Evolutionary conservation across 1,284 basidiomycete genomes (phyloP).

Genomic region (Microbotryum saponariae): DNA sequence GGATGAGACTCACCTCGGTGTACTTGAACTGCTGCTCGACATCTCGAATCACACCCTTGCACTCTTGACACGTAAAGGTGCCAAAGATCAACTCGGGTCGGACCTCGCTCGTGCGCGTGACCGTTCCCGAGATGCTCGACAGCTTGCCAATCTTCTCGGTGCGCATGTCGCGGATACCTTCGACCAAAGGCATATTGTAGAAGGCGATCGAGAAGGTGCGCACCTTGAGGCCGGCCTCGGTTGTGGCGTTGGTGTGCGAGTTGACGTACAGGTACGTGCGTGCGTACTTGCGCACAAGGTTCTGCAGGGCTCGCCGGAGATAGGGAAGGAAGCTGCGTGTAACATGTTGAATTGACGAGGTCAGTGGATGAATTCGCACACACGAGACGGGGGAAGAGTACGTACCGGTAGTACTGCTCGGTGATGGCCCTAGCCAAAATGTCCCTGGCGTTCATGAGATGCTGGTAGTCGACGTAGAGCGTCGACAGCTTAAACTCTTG

Average conservation of each 20-base stretch:
- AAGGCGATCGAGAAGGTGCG: constrained; percentile 94
- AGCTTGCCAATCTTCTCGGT: constrained; percentile 89
- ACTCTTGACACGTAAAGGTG: constrained; percentile 86
- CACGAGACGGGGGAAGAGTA: background rate
- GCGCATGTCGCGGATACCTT: constrained; percentile 84
- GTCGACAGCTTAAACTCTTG: constrained; percentile 87
- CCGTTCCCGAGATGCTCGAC: constrained; percentile 89
- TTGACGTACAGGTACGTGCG: constrained; percentile 92
- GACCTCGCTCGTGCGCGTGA: constrained; percentile 95
- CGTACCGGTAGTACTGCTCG: constrained; percentile 79
- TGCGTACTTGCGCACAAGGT: constrained; percentile 77
- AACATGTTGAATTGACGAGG: background rate
- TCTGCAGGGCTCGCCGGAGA: constrained; percentile 79
- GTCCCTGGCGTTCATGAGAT: constrained; percentile 81
- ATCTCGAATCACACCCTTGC: constrained; percentile 78
- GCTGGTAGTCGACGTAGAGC: constrained; percentile 89
- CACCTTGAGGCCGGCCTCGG: constrained; percentile 66
- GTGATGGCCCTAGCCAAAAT: constrained; percentile 87
- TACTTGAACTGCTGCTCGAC: constrained; percentile 99
- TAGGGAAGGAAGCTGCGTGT: constrained; percentile 72
- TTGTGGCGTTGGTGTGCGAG: constrained; percentile 45
- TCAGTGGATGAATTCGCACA: background rate
- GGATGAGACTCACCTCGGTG: constrained; percentile 62
- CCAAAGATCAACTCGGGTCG: constrained; percentile 89
- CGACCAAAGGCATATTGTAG: constrained; percentile 79